A percentile compares a stretch with the other conserved stretches of the same genome.
Conservation (phyloP, 495 filamentous ascomycete species). For the Copromyces sp. region DNA sequence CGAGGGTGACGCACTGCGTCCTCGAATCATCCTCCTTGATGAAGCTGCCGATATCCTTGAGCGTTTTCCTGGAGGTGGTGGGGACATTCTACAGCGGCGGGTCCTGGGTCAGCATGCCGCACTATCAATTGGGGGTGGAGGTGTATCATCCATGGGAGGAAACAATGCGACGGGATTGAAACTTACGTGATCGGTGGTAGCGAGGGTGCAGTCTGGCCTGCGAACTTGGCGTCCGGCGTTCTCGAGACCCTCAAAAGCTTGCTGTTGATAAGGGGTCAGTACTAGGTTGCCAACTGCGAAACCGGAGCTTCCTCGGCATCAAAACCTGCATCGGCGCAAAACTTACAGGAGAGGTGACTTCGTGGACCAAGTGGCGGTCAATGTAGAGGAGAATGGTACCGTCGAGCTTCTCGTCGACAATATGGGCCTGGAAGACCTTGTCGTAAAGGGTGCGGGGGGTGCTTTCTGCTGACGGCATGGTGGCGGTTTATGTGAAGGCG, state of each 20-base stretch:
- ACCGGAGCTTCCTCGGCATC: not conserved
- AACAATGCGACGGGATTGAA: slow-evolving; percentile 1
- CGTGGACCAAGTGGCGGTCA: slow-evolving; percentile 91
- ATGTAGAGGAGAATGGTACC: slow-evolving; percentile 91
- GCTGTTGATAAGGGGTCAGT: slow-evolving; percentile 34
- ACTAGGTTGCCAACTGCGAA: not conserved
- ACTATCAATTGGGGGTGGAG: not conserved
- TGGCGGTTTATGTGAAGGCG: slow-evolving; percentile 17
- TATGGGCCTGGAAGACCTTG: slow-evolving; percentile 89
- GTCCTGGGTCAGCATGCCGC: slow-evolving; percentile 5
- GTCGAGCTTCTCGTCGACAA: slow-evolving; percentile 87
- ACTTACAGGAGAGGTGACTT: slow-evolving; percentile 86
- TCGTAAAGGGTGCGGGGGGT: slow-evolving; percentile 88
- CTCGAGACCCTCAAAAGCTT: slow-evolving; percentile 93
- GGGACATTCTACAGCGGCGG: slow-evolving; percentile 62
- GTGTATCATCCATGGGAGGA: not conserved
- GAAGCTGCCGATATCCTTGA: slow-evolving; percentile 79
- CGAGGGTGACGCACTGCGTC: slow-evolving; percentile 85
- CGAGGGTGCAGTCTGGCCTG: slow-evolving; percentile 90
- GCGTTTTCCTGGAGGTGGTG: slow-evolving; percentile 75
- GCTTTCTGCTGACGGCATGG: slow-evolving; percentile 70
- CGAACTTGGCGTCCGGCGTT: slow-evolving; percentile 80
- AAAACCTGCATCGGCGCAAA: not conserved
- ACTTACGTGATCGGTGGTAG: slow-evolving; percentile 92
- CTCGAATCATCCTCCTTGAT: slow-evolving; percentile 91